Base-by-base conservation (phyloP, 2,329 filamentous ascomycete genomes). In the Paracorniculantispora psalliotae region DNA sequence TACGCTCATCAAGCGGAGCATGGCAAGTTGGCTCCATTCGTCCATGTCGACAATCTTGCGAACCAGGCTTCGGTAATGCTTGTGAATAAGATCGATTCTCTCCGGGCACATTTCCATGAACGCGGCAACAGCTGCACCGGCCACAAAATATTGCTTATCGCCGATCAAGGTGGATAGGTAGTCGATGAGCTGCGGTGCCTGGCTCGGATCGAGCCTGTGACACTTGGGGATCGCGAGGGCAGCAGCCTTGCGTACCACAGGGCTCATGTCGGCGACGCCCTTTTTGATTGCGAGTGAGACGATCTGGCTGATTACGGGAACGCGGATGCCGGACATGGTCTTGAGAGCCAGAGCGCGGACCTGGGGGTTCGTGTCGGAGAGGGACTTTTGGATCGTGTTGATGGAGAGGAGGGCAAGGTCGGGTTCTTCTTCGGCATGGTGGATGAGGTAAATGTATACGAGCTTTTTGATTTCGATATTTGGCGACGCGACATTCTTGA, bases 21-120 rank as follows among this genome's bases (percentile, higher is more conserved):
- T 90, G 2, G 91, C 89, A 57, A 97, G 73, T 74, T 99, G 94
- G 44, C 92, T 90, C 94, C 94, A 99, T 75, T 99, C 94, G 69
- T 99, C 94, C 94, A 99, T 99, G 70, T 99, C 94, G 25, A 97
- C 91, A 55, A 97, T 77, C 77, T 97, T 96, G 72, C 86, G 90
- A 63, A 96, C 87, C 63, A 99, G 77, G 37, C 84, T 81, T 53
- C 91, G 85, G 74, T 97, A 99, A 70, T 96, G 89, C 64, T 89
- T 87, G 73, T 99, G 94, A 65, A 99, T 86, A 61, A 99, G 77
- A 70, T 97, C 92, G 63, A 96, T 81, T 57, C 89, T 81, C 17
- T 96, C 88, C 0, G 94, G 92, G 65, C 93, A 97, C 28, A 97
- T 80, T 64, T 96, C 91, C 72, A 96, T 74, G 67, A 96, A 97